Conservation (phyloP, 192 early-diverging fungal species). For the Cetraspora pellucida region DNA sequence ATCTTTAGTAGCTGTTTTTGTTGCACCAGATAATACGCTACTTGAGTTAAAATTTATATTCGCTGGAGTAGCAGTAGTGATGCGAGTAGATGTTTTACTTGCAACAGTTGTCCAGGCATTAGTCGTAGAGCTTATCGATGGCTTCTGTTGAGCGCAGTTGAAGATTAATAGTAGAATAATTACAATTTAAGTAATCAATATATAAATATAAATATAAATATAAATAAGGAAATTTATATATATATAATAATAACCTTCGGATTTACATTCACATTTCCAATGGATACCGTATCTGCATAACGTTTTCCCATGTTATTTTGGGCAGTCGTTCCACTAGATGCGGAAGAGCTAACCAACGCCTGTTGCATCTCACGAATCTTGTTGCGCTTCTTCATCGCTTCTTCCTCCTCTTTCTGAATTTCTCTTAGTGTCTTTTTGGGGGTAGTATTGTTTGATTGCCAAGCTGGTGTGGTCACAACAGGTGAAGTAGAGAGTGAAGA, state of each 20-base stretch:
- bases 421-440: slow-evolving; percentile 61
- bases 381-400: slow-evolving; percentile 48
- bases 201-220: not conserved
- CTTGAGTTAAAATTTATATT: not conserved
- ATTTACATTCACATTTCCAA: slow-evolving; percentile 38
- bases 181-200: not conserved
- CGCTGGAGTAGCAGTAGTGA: slow-evolving; percentile 2
- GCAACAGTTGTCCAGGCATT: slow-evolving; percentile 48
- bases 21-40: not conserved
- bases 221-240: not conserved
- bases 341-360: slow-evolving; percentile 26
- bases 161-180: not conserved
- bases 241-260: slow-evolving; percentile 4
- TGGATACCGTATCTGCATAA: slow-evolving; percentile 43
- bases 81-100: slow-evolving; percentile 16
- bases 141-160: slow-evolving; percentile 8
- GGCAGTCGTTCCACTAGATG: slow-evolving; percentile 27
- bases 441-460: slow-evolving; percentile 38
- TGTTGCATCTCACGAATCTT: slow-evolving; percentile 44
- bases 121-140: slow-evolving; percentile 10
- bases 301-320: slow-evolving; percentile 42
- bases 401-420: slow-evolving; percentile 61
- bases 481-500: slow-evolving; percentile 29
- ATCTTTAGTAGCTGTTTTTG: no score
- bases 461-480: slow-evolving; percentile 36